Base-by-base conservation (phyloP, 2,329 filamentous ascomycete genomes). In the Rutstroemia sydowiana region DNA sequence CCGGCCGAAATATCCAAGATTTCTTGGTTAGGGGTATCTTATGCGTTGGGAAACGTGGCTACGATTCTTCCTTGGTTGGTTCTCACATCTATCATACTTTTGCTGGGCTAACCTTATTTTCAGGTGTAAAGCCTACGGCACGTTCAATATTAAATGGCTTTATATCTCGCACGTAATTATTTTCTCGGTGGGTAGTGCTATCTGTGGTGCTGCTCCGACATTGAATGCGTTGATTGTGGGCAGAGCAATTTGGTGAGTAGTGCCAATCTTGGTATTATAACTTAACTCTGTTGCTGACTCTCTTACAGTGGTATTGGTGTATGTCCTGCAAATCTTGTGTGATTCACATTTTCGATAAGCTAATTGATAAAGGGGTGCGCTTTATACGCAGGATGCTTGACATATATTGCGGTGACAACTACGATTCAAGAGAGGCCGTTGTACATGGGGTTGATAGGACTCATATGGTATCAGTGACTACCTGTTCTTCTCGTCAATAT, bases 151-250 rank as follows among this genome's bases (percentile, higher is more conserved):
- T 10, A 64, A 64, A 34, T 49, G 48, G 31, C 53, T 59, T 5
- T 60, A 57, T 36, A 49, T 63, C 1, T 34, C 26, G 8, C 49
- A 54, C 40, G 55, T 63, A 21, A 40, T 57, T 8, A 14, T 55
- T 1, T 59, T 59, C 31, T 53, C 51, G 54, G 52, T 64, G 18
- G 63, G 63, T 8, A 59, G 55, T 30, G 48, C 61, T 6, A 48
- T 66, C 16, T 66, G 63, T 42, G 63, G 58, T 16, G 54, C 59
- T 1, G 62, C 63, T 20, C 61, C 63, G 5, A 61, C 46, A 11
- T 61, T 62, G 64, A 59, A 68, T 45, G 70, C 70, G 9, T 56
- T 77, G 9, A 76, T 77, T 53, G 58, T 72, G 11, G 72, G 72
- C 1, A 64, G 72, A 9, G 70, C 66, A 14, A 59, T 72, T 37